Percentiles rank a stretch among this genome's conserved stretches.
phyloP scores from a whole-genome alignment of 257 asterid species.

The Vinca minor region DNA sequence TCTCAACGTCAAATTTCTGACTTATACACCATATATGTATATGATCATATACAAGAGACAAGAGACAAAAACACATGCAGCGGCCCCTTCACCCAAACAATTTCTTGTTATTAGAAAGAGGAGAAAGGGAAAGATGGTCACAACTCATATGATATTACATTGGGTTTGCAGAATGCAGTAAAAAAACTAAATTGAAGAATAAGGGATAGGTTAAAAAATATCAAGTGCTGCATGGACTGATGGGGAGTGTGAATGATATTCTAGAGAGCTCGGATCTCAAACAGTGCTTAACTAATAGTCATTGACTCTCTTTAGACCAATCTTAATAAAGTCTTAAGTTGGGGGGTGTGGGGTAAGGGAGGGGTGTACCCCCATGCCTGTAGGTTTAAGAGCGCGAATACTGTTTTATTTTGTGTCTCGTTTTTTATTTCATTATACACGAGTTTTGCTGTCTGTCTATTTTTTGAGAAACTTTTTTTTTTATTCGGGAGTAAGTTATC shows the following conservation, averaged over 20 bases:
- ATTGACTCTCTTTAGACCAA: conserved; percentile 21
- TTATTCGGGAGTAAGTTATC: too few species aligned
- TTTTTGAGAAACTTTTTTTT: too few species aligned
- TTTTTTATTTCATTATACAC: too few species aligned
- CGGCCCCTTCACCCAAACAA: conserved; percentile 5
- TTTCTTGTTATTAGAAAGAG: not conserved
- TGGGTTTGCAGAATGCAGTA: conserved; percentile 18
- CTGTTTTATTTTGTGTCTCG: too few species aligned
- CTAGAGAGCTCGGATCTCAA: conserved; percentile 37
- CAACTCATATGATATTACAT: conserved; percentile 5
- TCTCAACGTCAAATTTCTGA: too few species aligned
- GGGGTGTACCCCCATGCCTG: too few species aligned
- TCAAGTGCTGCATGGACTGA: too few species aligned
- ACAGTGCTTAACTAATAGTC: conserved; percentile 5
- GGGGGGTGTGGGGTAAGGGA: not conserved
- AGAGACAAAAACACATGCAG: conserved; percentile 21
- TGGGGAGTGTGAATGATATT: conserved; percentile 23
- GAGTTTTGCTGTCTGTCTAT: too few species aligned
- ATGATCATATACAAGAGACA: conserved; percentile 7
- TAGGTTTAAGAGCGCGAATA: too few species aligned
- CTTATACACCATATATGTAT: too few species aligned
- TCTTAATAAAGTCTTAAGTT: conserved; percentile 6
- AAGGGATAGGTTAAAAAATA: conserved; percentile 13
- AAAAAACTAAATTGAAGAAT: not conserved
- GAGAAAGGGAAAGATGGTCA: conserved; percentile 6